Percentiles rank a stretch among this genome's conserved stretches.
Evolutionary conservation across 2,329 filamentous ascomycete genomes (phyloP).

Genomic region (Cladophialophora bantiana): DNA sequence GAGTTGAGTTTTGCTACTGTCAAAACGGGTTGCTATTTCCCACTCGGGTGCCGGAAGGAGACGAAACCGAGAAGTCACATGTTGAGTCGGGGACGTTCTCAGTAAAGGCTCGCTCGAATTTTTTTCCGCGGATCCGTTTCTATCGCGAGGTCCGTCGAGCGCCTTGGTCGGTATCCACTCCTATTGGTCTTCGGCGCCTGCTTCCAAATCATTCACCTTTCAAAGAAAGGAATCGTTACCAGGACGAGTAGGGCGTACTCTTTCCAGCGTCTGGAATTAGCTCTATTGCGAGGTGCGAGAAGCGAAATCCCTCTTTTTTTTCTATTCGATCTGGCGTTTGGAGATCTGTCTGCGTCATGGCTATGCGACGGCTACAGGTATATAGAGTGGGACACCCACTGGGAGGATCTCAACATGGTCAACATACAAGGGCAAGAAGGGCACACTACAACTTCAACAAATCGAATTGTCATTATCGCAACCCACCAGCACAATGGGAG

Average conservation of each 20-base stretch:
- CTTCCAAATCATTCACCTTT: not conserved
- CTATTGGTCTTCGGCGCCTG: not conserved
- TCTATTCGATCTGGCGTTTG: not conserved
- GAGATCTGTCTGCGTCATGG: conserved; percentile 4
- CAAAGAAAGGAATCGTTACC: not conserved
- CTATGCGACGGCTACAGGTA: not conserved
- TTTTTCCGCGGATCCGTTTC: not conserved
- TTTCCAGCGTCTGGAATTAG: not conserved
- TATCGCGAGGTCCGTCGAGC: not conserved
- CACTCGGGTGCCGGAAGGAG: not conserved
- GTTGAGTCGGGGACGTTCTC: not conserved
- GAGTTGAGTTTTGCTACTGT: not conserved
- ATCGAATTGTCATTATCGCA: not conserved
- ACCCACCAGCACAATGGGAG: conserved; percentile 11
- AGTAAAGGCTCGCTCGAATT: not conserved
- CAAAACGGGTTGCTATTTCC: not conserved
- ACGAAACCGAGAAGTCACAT: not conserved
- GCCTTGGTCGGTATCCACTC: not conserved
- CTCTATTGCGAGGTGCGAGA: not conserved
- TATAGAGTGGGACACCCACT: conserved; percentile 4
- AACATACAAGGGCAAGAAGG: not conserved
- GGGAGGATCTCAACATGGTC: not conserved
- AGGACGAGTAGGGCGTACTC: not conserved
- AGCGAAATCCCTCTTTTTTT: not conserved
- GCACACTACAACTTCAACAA: not conserved